phyloP scores from a whole-genome alignment of 768 basidiomycete species.

The Hericium rajendrae region DNA sequence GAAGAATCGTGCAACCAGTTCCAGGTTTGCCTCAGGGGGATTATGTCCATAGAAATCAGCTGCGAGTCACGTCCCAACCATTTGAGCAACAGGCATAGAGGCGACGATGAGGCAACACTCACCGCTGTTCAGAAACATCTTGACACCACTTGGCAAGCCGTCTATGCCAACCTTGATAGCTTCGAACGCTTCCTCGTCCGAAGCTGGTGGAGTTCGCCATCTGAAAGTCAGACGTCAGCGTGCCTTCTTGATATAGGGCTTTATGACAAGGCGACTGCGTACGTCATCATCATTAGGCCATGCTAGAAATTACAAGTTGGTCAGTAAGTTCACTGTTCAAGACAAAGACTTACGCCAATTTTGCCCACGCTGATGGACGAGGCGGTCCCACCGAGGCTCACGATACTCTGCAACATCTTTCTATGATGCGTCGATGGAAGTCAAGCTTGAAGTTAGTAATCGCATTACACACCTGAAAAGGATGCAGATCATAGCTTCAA shows the following conservation, averaged over 20 bases:
- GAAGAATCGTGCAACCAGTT: slow-evolving; percentile 42
- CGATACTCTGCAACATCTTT: no score
- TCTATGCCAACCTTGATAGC: slow-evolving; percentile 46
- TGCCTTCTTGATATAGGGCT: not conserved
- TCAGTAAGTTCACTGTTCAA: no score
- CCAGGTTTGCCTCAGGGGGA: slow-evolving; percentile 33
- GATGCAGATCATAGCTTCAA: no score
- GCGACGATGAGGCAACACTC: slow-evolving; percentile 6
- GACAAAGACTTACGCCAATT: not conserved
- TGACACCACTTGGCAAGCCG: slow-evolving; percentile 32
- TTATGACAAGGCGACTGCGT: slow-evolving; percentile 8
- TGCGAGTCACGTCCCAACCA: not conserved
- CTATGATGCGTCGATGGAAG: no score
- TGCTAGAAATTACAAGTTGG: slow-evolving; percentile 7
- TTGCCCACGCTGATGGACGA: not conserved
- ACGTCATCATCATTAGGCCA: slow-evolving; percentile 55
- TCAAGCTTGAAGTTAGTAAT: no score
- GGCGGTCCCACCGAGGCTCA: not conserved
- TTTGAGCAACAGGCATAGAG: not conserved
- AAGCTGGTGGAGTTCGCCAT: slow-evolving; percentile 21
- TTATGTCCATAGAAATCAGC: slow-evolving; percentile 52
- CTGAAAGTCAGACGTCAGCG: not conserved
- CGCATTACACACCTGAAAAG: no score
- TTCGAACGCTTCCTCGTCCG: slow-evolving; percentile 54
- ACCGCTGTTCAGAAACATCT: slow-evolving; percentile 46